Percentiles rank a stretch among this genome's conserved stretches.
Conservation (phyloP, 164 flowering plant species). For the Santalum album region DNA sequence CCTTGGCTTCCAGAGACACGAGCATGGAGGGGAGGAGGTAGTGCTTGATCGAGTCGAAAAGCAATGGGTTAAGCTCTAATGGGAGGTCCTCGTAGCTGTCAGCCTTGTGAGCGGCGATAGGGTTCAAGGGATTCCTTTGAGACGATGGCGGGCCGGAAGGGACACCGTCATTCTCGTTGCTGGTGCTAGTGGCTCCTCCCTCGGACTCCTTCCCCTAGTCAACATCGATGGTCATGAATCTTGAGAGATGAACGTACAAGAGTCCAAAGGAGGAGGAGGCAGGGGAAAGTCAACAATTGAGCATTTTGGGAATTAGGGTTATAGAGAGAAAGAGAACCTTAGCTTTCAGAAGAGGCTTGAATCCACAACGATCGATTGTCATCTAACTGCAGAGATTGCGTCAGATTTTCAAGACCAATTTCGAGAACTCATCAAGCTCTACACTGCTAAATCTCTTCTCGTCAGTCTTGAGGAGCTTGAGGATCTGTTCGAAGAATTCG, state of each 20-base stretch:
- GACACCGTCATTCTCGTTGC: conserved; percentile 31
- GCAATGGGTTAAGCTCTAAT: conserved; percentile 59
- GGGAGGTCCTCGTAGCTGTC: conserved; percentile 74
- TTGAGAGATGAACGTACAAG: not conserved
- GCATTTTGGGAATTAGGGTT: not conserved
- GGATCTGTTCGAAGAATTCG: too few species aligned
- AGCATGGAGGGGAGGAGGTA: conserved; percentile 62
- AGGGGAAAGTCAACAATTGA: not conserved
- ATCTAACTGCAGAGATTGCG: too few species aligned
- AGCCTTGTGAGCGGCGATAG: conserved; percentile 61
- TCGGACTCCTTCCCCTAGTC: conserved; percentile 23
- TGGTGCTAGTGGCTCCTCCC: conserved; percentile 13
- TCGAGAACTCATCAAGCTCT: too few species aligned
- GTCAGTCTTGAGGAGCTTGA: too few species aligned
- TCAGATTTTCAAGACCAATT: too few species aligned
- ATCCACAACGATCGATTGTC: too few species aligned
- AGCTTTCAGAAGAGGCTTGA: too few species aligned
- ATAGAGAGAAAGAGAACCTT: too few species aligned
- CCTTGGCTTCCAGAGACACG: conserved; percentile 46
- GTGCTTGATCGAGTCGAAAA: conserved; percentile 72
- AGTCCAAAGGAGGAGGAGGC: not conserved
- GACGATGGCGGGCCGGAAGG: conserved; percentile 9
- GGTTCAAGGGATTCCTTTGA: conserved; percentile 51
- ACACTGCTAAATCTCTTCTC: too few species aligned
- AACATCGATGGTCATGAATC: conserved; percentile 30